Evolutionary conservation across 768 basidiomycete genomes (phyloP), one percentile per base, ranked within the genome.

Genomic region (Porphyrellus cyaneotinctus): DNA sequence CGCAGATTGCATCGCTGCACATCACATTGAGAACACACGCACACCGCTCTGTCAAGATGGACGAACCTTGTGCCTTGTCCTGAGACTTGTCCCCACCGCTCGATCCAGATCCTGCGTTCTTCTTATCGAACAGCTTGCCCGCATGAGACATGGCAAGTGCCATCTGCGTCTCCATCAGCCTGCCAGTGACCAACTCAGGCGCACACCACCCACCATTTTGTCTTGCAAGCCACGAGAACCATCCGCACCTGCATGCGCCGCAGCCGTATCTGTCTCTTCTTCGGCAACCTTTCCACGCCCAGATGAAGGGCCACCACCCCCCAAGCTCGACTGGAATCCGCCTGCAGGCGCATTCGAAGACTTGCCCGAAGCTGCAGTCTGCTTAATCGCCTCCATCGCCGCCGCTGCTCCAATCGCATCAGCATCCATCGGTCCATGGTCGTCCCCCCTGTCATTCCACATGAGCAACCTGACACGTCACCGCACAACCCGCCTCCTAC

Each of bases 111-210:
- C 64, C 62, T 20, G 47, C 55, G 15, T 62, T 66, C 58, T 69
- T 70, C 63, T 69, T 69, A 26, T 69, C 67, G 22, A 69, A 69
- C 30, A 69, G 9, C 32, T 67, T 69, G 1, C 67, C 65, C 2
- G 67, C 67, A 0, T 70, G 65, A 4, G 69, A 55, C 67, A 69
- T 69, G n/a, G 67, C 67, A 17, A 69, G 55, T 0, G 57, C 51
- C 55, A 69, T 58, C 67, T 68, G 9, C 14, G 12, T 31, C 8
- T 8, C 22, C 20, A 24, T 51, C 37, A 59, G 51, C 36, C 33
- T 11, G 24, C 26, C 22, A 13, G 2, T 2, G 22, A 30, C 39
- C 15, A 8, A 14, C 14, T 11, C 41, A 24, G 33, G 9, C 3
- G 17, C 26, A n/a, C 35, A 23, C 15, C 31, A 57, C 67, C 5